Evolutionary conservation across 768 basidiomycete genomes (phyloP), one percentile per base, ranked within the genome.

Genomic region (Cystoderma amianthinum): DNA sequence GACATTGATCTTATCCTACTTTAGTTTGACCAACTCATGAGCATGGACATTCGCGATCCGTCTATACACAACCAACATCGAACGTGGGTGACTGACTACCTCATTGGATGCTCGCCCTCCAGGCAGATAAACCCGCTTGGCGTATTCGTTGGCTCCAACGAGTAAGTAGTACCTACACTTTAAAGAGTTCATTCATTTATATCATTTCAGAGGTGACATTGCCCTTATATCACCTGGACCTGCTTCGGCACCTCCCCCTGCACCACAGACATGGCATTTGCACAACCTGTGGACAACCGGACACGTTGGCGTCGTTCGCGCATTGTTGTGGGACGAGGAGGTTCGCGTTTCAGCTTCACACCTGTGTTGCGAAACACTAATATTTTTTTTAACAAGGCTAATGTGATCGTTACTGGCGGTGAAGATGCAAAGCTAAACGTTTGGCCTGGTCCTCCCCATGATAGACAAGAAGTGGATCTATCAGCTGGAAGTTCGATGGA

Each of bases 61-160:
- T 78, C 81, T 1, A 56, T 82, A 7, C 82, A 85, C 48, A 68
- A 61, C 17, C 63, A 69, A 15, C 63, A 65, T 19, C 60, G 69
- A 32, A 78, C 77, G 40, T 88, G 85, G 85, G 75, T 82, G n/a
- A 85, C 85, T 1, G 84, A 89, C 53, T 87, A 88, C 60, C 60
- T 86, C 25, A 76, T 89, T 39, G 69, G 69, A 9, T 78, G 74
- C 32, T 68, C 73, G 50, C 58, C 44, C 51, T 52, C 30, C 46
- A 52, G 49, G 47, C 16, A 43, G 47, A 7, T 61, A 63, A 32
- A 65, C 62, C 15, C 59, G 25, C n/a, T 28, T 6, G 68, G 68
- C 21, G 57, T 86, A 3, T 83, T 86, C 41, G 72, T 76, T 3
- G 86, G 85, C 0, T 85, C 85, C 1, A 86, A 89, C 40, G 80